phyloP scores from a whole-genome alignment of 2,329 filamentous ascomycete genomes.

The Hypoxylon rubiginosum region DNA sequence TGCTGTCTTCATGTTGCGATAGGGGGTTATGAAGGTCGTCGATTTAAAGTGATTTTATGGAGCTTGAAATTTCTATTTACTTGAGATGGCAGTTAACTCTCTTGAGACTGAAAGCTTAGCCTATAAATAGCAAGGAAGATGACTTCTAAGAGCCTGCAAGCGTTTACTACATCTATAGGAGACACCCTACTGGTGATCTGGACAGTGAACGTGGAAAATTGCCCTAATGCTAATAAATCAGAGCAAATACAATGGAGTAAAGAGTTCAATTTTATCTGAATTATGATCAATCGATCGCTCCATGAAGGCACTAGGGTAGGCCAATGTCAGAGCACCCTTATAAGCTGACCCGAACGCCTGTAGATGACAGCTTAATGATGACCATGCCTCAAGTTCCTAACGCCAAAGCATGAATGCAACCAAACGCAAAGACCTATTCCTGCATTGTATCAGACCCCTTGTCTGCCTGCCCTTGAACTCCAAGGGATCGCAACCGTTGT shows the following conservation, averaged over 20 bases:
- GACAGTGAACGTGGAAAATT: not conserved
- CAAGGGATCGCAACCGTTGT: slow-evolving; percentile 74
- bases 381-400: slow-evolving; percentile 10
- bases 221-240: not conserved
- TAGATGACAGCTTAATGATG: slow-evolving; percentile 6
- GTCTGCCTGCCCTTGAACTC: slow-evolving; percentile 55
- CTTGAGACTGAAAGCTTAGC: too few relatives aligned
- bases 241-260: not conserved
- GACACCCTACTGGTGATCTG: not conserved
- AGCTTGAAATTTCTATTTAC: too few relatives aligned
- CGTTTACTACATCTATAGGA: not conserved
- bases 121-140: too few relatives aligned
- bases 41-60: too few relatives aligned
- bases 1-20: too few relatives aligned
- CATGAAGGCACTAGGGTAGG: slow-evolving; percentile 9
- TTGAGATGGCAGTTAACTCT: too few relatives aligned
- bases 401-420: slow-evolving; percentile 13
- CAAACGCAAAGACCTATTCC: slow-evolving; percentile 28
- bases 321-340: not conserved
- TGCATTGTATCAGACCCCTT: slow-evolving; percentile 27
- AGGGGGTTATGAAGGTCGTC: too few relatives aligned
- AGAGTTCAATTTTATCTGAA: not conserved
- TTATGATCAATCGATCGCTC: not conserved
- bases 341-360: slow-evolving; percentile 17
- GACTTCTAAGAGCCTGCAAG: too few relatives aligned